A percentile compares a stretch with the other conserved stretches of the same genome.
Evolutionary conservation across 2,329 filamentous ascomycete species (phyloP).

Genomic region (Penicillium sp.): DNA sequence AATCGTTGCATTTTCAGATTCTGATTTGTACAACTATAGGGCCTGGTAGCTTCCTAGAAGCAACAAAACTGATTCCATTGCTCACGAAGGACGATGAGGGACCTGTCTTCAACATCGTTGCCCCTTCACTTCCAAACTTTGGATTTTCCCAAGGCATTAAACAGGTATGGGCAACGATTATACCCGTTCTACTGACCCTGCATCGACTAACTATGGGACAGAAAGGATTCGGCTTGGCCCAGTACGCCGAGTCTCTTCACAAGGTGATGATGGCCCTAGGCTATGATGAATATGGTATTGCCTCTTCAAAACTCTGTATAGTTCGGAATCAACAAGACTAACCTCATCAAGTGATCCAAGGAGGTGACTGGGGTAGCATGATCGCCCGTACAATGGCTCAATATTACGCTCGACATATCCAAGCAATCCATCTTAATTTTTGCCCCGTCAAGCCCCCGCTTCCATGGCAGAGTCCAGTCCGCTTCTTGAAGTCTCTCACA

Average conservation of each 20-base stretch:
- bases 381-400: constrained; percentile 66
- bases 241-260: constrained; percentile 68
- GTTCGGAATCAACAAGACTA: neutral
- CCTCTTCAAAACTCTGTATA: neutral
- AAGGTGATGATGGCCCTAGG: constrained; percentile 71
- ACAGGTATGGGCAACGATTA: constrained; percentile 21
- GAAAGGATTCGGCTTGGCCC: constrained; percentile 61
- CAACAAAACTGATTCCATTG: constrained; percentile 48
- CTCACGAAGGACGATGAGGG: constrained; percentile 41
- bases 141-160: constrained; percentile 56
- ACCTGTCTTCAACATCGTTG: constrained; percentile 59
- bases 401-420: constrained; percentile 61
- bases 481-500: constrained; percentile 48
- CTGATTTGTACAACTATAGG: constrained; percentile 42
- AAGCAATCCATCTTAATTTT: constrained; percentile 68
- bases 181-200: neutral
- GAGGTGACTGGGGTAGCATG: constrained; percentile 71
- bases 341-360: constrained; percentile 47
- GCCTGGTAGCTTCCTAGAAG: constrained; percentile 70
- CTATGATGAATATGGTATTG: constrained; percentile 61
- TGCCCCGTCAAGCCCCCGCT: constrained; percentile 54
- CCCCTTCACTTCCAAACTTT: constrained; percentile 60
- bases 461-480: constrained; percentile 57
- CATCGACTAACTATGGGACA: constrained; percentile 30
- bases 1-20: too few relatives aligned